Evolutionary conservation across 2,329 filamentous ascomycete species (phyloP).

Genomic region (Nemania sp.): DNA sequence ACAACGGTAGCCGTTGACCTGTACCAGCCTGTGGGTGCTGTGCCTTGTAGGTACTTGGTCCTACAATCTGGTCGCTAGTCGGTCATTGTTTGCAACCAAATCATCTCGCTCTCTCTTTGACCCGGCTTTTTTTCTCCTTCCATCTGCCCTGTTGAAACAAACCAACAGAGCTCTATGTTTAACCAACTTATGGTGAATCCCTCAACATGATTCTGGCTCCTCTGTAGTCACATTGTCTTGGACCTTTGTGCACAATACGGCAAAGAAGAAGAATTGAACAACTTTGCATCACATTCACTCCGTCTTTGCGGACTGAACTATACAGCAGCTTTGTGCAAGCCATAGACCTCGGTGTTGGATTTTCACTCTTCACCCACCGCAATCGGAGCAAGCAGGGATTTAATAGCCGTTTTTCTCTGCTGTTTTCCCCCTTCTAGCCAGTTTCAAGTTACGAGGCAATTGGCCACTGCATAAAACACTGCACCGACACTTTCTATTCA

Average conservation of each 20-base stretch:
- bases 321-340: not conserved
- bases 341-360: constrained; percentile 9
- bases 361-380: constrained; percentile 20
- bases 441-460: not conserved
- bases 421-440: not conserved
- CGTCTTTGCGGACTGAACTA: not conserved
- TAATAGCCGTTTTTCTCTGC: constrained; percentile 3
- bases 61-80: not conserved
- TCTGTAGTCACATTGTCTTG: constrained; percentile 15
- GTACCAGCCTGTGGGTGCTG: too few relatives aligned
- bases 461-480: constrained; percentile 7
- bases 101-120: constrained; percentile 10
- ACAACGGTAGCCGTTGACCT: too few relatives aligned
- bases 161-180: constrained; percentile 18
- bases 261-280: constrained; percentile 1
- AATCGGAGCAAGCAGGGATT: constrained; percentile 30
- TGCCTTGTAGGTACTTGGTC: not conserved
- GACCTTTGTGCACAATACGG: not conserved
- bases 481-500: not conserved
- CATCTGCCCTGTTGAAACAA: constrained; percentile 4
- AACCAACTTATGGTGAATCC: constrained; percentile 21
- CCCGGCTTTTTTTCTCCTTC: constrained; percentile 15
- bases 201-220: constrained; percentile 27
- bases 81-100: not conserved
- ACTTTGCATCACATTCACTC: not conserved